These are phyloP conservation scores for Rhododendron henanense DNA, from an alignment of 148 eudicot genomes.

Conservation along the genomic window DNA sequence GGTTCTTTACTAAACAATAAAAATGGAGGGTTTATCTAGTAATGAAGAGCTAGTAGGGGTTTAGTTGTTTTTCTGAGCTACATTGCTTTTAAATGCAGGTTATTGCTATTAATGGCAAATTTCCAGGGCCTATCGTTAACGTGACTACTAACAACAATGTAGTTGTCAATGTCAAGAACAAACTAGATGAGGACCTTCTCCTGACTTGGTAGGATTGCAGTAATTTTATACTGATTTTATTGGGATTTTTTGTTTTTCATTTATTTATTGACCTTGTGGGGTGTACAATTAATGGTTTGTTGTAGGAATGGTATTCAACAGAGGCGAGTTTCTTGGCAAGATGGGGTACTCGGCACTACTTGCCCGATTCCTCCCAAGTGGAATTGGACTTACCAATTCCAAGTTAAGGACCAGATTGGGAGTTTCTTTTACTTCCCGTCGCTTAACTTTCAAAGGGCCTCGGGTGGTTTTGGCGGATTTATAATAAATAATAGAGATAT, in stretches of 20 bases:
- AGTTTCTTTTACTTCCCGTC: slow-evolving; percentile 97
- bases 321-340: slow-evolving; percentile 84
- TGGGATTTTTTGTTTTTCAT: not conserved
- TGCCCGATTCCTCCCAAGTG: slow-evolving; percentile 98
- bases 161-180: slow-evolving; percentile 79
- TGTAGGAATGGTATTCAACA: slow-evolving; percentile 80
- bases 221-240: not conserved
- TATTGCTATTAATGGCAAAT: slow-evolving; percentile 85
- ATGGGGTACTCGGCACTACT: slow-evolving; percentile 88
- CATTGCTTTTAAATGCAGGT: slow-evolving; percentile 52
- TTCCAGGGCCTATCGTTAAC: slow-evolving; percentile 87
- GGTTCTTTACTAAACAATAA: not conserved
- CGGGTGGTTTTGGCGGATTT: slow-evolving; percentile 82
- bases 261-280: not conserved
- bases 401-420: slow-evolving; percentile 96
- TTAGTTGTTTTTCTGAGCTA: slow-evolving; percentile 8
- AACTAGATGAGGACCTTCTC: slow-evolving; percentile 78
- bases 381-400: slow-evolving; percentile 96
- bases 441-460: slow-evolving; percentile 76
- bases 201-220: slow-evolving; percentile 63
- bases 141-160: slow-evolving; percentile 88
- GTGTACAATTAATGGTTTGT: slow-evolving; percentile 4
- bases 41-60: not conserved
- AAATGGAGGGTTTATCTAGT: not conserved
- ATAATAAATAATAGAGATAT: slow-evolving; percentile 53